Base-by-base conservation (phyloP, 495 filamentous ascomycete genomes). In the Penicillium desertorum region DNA sequence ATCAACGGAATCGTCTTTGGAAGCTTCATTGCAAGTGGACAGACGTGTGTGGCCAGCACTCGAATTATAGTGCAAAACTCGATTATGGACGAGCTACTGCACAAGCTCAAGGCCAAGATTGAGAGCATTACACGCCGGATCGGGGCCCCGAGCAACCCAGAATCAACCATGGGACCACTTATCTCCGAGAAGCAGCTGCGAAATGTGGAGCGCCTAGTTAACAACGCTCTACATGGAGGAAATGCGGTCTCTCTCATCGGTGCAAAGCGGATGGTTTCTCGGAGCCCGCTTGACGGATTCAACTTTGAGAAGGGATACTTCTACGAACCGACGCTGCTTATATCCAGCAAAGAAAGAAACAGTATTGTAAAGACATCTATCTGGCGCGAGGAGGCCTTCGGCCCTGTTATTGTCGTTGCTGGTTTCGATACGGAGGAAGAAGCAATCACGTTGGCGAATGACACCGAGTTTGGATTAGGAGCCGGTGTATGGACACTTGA, bases 1-100 rank as follows among this genome's bases (percentile, higher is more conserved):
- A 81, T 83, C 10, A 81, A 85, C 56, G 82, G 81, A 9, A 80
- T 84, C 17, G 72, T 79, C 6, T 84, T 85, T 51, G 82, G 79
- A n/a, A 77, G 80, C 19, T 84, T 80, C 46, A 76, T 84, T 17
- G 81, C 81, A 0, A 83, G 79, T 57, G 84, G 84, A 1, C 83
- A 87, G 70, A 86, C 82, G 0, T 86, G 84, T 57, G 79, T 86
- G 14, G 82, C 83, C 2, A 82, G 81, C 16, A 86, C 81, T 43
- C 72, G 84, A 32, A 75, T 87, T 39, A 69, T 86, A 32, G 81
- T 84, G 32, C 74, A 85, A 39, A 64, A 71, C 32, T 73, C 66
- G 0, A 71, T 85, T 11, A 69, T 79, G 45, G 62, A 73, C 3
- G 56, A 62, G 25, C 66, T 60, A 14, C 23, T 69, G 41, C 47